phyloP scores from a whole-genome alignment of 257 asterid genomes.

The Orobanche coerulescens region DNA sequence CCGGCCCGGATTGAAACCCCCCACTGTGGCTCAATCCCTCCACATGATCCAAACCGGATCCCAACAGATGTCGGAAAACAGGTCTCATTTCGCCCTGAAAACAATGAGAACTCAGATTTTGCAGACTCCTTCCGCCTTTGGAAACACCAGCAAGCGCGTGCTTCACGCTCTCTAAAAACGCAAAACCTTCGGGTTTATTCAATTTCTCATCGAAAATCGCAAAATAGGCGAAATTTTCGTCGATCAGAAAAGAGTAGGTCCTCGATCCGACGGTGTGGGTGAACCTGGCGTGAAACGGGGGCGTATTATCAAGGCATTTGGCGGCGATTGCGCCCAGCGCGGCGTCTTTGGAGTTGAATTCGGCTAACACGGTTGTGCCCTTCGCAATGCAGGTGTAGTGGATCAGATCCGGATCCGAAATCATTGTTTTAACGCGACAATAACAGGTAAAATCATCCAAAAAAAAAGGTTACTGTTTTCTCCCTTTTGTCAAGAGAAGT shows the following conservation, averaged over 20 bases:
- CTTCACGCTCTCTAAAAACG: constrained; percentile 38
- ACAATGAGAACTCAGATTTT: constrained; percentile 41
- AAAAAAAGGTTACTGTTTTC: background rate
- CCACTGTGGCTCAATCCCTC: constrained; percentile 24
- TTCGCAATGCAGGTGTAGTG: constrained; percentile 64
- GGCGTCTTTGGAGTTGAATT: constrained; percentile 64
- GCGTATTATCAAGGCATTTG: constrained; percentile 58
- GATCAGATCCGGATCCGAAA: constrained; percentile 46
- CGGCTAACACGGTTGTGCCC: constrained; percentile 51
- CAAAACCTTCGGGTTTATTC: constrained; percentile 42
- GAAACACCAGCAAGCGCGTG: constrained; percentile 35
- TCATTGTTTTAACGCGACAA: constrained; percentile 28
- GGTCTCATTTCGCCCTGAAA: constrained; percentile 70
- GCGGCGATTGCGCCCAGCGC: constrained; percentile 53
- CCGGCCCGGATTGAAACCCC: constrained; percentile 24
- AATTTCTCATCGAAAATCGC: constrained; percentile 45
- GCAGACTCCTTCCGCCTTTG: constrained; percentile 22
- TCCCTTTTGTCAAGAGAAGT: background rate
- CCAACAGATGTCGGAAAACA: constrained; percentile 56
- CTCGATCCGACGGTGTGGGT: constrained; percentile 51
- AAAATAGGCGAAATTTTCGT: constrained; percentile 38
- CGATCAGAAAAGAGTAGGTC: constrained; percentile 53
- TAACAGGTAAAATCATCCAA: constrained; percentile 1
- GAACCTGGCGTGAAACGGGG: constrained; percentile 47
- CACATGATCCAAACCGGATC: constrained; percentile 29